Conservation (phyloP, 1,284 basidiomycete species). For the Austroboletus novae-zelandiae region DNA sequence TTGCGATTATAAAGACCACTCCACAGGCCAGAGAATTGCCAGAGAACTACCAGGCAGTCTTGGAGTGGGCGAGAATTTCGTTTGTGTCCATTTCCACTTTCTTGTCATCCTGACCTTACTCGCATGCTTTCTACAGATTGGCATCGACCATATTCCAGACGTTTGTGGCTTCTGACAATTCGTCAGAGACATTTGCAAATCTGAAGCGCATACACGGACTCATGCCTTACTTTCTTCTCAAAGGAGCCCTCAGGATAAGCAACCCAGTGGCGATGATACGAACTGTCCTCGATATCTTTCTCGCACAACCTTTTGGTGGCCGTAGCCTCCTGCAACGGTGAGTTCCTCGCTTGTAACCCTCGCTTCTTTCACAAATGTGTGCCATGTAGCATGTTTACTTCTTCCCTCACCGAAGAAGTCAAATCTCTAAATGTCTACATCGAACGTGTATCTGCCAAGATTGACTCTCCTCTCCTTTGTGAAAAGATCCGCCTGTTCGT, state of each 20-base stretch:
- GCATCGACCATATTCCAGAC: slow-evolving; percentile 96
- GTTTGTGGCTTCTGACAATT: slow-evolving; percentile 90
- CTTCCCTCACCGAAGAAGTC: slow-evolving; percentile 87
- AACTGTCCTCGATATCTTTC: slow-evolving; percentile 88
- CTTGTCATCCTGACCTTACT: slow-evolving; percentile 8
- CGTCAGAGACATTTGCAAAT: slow-evolving; percentile 84
- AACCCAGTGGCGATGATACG: slow-evolving; percentile 98
- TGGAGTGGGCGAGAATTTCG: slow-evolving; percentile 98
- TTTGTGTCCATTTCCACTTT: slow-evolving; percentile 40
- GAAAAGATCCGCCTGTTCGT: slow-evolving; percentile 88
- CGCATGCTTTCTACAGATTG: slow-evolving; percentile 44
- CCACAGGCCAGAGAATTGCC: slow-evolving; percentile 81
- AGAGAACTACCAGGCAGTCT: slow-evolving; percentile 80
- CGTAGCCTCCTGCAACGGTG: slow-evolving; percentile 87
- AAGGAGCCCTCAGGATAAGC: slow-evolving; percentile 87
- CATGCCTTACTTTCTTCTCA: slow-evolving; percentile 98
- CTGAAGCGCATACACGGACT: slow-evolving; percentile 93
- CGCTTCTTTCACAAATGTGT: slow-evolving; percentile 7
- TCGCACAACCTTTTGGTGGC: slow-evolving; percentile 97
- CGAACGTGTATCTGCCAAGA: slow-evolving; percentile 80
- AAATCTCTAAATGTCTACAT: slow-evolving; percentile 84
- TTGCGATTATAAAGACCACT: slow-evolving; percentile 84
- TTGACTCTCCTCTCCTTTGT: slow-evolving; percentile 85
- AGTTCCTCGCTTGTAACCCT: slow-evolving; percentile 5
- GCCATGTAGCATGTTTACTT: slow-evolving; percentile 85